Evolutionary conservation across 179 eudicot species (phyloP), one percentile per base, ranked within the genome.

Genomic region (Beta lomatogona): DNA sequence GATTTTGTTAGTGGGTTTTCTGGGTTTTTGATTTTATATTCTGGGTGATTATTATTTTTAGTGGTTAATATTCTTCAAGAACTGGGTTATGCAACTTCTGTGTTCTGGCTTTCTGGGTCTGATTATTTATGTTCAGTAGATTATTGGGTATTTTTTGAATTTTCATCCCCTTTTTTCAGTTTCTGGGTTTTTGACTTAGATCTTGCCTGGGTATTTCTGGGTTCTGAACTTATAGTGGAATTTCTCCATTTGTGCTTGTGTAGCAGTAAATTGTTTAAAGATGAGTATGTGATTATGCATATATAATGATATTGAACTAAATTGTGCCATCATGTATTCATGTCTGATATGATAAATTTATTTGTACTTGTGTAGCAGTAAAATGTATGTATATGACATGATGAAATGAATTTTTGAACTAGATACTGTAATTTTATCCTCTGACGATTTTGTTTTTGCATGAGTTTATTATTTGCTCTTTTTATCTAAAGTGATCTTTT

Each of bases 401-500:
- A 13, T 70, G 9, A 9, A 48, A 9, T 48, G 9, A 61, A 0
- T 61, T n/a, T 61, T 9, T 19, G 4, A 61, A 61, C 14, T 21
- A 11, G 4, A 61, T 61, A n/a, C 5, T n/a, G 22, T 1, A 31
- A 15, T 58, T 58, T 58, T 58, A 16, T 13, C 63, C 14, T 58
- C 19, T 41, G 9, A 41, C 0, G 5, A 36, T 58, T 25, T 12
- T 55, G 41, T 71, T 41, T 44, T 22, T 41, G 82, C 45, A 71
- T 19, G 15, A 58, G 58, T 13, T 68, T 63, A 10, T 19, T 65
- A 50, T 76, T 28, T 46, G 57, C 54, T 70, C 31, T 52, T 59
- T 77, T 73, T 13, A 15, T 63, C 48, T 16, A 69, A 59, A 12
- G 48, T 80, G 71, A 31, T 4, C 25, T 31, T 77, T 68, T 81